A percentile compares a stretch with the other conserved stretches of the same genome.
These are phyloP conservation scores for Mallotus nudiflorus DNA, from an alignment of 345 rosid species.

Conservation along the genomic window DNA sequence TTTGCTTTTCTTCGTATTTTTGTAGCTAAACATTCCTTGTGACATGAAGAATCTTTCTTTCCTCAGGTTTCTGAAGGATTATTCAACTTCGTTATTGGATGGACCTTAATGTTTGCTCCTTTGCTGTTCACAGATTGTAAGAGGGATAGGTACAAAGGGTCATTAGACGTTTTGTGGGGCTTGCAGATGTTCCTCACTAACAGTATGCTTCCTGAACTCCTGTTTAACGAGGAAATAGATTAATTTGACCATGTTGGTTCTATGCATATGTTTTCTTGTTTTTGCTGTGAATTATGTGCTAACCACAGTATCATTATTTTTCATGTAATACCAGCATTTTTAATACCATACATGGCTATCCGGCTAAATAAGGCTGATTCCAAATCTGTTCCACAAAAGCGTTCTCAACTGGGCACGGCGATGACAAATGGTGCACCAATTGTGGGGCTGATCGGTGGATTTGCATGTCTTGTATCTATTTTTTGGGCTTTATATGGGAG, in stretches of 20 bases:
- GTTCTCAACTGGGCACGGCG: constrained; percentile 55
- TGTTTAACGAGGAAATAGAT: too few relatives aligned
- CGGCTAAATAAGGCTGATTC: constrained; percentile 58
- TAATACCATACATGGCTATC: constrained; percentile 94
- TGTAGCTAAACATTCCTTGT: too few relatives aligned
- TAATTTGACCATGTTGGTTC: too few relatives aligned
- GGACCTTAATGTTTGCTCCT: constrained; percentile 99
- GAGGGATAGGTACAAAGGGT: constrained; percentile 74
- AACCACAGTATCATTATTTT: not conserved
- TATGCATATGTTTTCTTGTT: constrained; percentile 5
- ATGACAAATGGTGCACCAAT: constrained; percentile 70
- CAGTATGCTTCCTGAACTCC: constrained; percentile 45
- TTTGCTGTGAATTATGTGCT: not conserved
- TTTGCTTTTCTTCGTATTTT: too few relatives aligned
- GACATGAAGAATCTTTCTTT: constrained; percentile 1
- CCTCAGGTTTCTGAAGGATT: constrained; percentile 83
- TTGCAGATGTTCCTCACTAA: constrained; percentile 97
- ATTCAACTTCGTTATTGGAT: constrained; percentile 90
- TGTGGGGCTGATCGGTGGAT: constrained; percentile 84
- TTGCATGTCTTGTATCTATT: constrained; percentile 58
- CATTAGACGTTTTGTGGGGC: constrained; percentile 77
- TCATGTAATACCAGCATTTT: constrained; percentile 55
- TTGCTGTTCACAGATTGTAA: constrained; percentile 76
- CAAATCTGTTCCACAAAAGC: constrained; percentile 34
- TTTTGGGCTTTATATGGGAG: constrained; percentile 79